Evolutionary conservation across 2,329 filamentous ascomycete species (phyloP).

Genomic region (Lasiodiplodia citricola): DNA sequence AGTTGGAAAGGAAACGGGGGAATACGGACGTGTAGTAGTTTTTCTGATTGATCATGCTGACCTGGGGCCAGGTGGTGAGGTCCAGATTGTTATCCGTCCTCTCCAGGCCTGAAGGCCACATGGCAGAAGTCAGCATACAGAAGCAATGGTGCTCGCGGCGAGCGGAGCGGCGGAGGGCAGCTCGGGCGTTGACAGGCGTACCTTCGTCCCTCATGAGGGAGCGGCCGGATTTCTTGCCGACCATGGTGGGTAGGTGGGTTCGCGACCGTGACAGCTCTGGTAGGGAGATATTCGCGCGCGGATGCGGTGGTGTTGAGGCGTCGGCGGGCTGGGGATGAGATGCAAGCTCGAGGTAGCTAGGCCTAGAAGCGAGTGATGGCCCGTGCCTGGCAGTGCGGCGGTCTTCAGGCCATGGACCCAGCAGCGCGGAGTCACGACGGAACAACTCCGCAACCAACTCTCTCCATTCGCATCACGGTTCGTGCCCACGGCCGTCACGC

Average conservation of each 20-base stretch:
- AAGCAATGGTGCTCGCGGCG: not conserved
- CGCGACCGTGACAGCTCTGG: slow-evolving; percentile 2
- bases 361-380: not conserved
- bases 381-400: not conserved
- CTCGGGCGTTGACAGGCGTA: slow-evolving; percentile 34
- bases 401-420: not conserved
- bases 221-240: slow-evolving; percentile 69
- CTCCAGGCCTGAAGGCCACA: slow-evolving; percentile 72
- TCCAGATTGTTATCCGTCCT: slow-evolving; percentile 99
- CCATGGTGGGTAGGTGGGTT: slow-evolving; percentile 51
- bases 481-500: not conserved
- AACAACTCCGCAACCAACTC: slow-evolving; percentile 1
- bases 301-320: not conserved
- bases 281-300: not conserved
- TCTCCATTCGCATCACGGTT: not conserved
- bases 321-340: not conserved
- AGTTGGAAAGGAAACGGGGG: not conserved
- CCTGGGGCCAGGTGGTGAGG: slow-evolving; percentile 89
- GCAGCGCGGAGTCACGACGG: slow-evolving; percentile 4
- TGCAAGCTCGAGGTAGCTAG: slow-evolving; percentile 1
- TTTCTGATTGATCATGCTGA: slow-evolving; percentile 96
- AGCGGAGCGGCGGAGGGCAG: not conserved
- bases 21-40: slow-evolving; percentile 90
- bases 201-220: slow-evolving; percentile 66
- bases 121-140: slow-evolving; percentile 7